These are phyloP conservation scores for Lepidium sativum DNA, from an alignment of 345 rosid genomes.

Conservation along the genomic window DNA sequence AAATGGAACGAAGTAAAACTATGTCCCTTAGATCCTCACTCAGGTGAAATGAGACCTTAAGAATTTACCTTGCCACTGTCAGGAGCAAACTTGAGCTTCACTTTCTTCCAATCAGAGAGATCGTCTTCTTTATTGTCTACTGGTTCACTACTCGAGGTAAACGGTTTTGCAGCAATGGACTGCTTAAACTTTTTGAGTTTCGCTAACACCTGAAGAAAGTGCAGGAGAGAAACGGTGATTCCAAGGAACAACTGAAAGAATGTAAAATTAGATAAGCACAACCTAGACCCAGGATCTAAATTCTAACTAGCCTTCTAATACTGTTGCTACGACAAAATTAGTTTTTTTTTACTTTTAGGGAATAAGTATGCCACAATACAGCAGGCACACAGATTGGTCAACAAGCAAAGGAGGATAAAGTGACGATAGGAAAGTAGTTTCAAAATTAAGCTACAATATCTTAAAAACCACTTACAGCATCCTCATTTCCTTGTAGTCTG, in stretches of 20 bases:
- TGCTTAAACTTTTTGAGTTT: constrained; percentile 74
- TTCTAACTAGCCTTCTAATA: not conserved
- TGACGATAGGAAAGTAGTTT: not conserved
- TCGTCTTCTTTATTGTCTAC: constrained; percentile 38
- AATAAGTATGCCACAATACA: not conserved
- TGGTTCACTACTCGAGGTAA: constrained; percentile 32
- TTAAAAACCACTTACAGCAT: constrained; percentile 50
- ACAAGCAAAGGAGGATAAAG: not conserved
- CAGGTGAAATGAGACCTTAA: not conserved
- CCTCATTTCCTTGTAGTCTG: constrained; percentile 85
- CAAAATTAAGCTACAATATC: constrained; percentile 3
- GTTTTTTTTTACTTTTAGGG: not conserved
- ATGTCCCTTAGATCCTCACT: not conserved
- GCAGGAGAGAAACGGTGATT: not conserved
- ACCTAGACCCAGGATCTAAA: not conserved
- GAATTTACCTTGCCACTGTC: constrained; percentile 60
- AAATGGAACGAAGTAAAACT: not conserved
- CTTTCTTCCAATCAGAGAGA: constrained; percentile 69
- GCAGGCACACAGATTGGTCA: not conserved
- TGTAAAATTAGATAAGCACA: not conserved
- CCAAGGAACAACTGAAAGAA: not conserved
- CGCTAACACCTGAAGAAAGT: constrained; percentile 48
- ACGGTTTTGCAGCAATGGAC: constrained; percentile 38
- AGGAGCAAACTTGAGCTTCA: constrained; percentile 50
- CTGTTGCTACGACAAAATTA: not conserved